These are phyloP conservation scores for Saitozyma podzolica DNA, from an alignment of 768 basidiomycete genomes.

Conservation along the genomic window DNA sequence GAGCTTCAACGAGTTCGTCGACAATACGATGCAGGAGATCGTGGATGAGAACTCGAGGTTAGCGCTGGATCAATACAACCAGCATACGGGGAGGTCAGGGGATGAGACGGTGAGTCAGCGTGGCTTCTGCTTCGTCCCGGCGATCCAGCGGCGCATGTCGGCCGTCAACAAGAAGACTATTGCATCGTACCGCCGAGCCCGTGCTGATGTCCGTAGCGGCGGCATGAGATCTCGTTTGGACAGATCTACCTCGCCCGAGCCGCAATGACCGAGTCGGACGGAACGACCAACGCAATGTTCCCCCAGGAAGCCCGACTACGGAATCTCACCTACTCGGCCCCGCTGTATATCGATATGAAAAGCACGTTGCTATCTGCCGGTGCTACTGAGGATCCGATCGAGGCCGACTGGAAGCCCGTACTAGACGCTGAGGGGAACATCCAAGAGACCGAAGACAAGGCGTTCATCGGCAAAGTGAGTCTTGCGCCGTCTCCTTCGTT, in stretches of 20 bases:
- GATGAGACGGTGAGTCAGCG: slow-evolving; percentile 51
- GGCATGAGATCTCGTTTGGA: slow-evolving; percentile 95
- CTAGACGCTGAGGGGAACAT: slow-evolving; percentile 28
- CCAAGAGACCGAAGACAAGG: slow-evolving; percentile 59
- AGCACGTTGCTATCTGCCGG: slow-evolving; percentile 77
- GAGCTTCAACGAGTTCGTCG: slow-evolving; percentile 98
- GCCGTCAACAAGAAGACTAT: not conserved
- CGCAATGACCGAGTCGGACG: slow-evolving; percentile 92
- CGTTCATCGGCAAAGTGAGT: slow-evolving; percentile 66
- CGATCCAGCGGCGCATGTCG: too few relatives aligned
- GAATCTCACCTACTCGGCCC: slow-evolving; percentile 94
- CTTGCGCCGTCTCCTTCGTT: not conserved
- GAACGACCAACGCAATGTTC: slow-evolving; percentile 87
- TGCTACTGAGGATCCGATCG: slow-evolving; percentile 69
- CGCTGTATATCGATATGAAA: slow-evolving; percentile 92
- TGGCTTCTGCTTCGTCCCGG: too few relatives aligned
- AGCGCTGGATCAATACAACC: slow-evolving; percentile 92
- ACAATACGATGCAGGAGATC: slow-evolving; percentile 98
- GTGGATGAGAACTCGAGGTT: slow-evolving; percentile 96
- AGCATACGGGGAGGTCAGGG: slow-evolving; percentile 84
- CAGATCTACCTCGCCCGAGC: slow-evolving; percentile 96
- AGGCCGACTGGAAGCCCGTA: slow-evolving; percentile 64
- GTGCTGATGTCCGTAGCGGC: slow-evolving; percentile 58
- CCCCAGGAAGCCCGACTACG: slow-evolving; percentile 94
- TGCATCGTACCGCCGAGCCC: not conserved